Evolutionary conservation across 2,329 filamentous ascomycete genomes (phyloP), one percentile per base, ranked within the genome.

Genomic region (Blastomyces emzantsi): DNA sequence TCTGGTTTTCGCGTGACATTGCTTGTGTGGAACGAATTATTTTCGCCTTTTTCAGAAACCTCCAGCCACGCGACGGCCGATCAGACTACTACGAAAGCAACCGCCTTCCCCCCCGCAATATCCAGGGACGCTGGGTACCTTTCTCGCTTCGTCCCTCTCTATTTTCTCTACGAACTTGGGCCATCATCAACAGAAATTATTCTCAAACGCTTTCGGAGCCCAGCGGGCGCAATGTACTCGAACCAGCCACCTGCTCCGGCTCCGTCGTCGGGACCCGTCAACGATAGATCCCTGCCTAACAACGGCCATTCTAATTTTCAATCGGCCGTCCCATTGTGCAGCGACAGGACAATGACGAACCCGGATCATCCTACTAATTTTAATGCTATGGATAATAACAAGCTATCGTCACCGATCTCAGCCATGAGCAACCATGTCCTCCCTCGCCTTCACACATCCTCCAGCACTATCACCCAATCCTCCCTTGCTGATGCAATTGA

Each of bases 401-500:
- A 51, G 33, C 7, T 51, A 30, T 28, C 51, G 45, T 65, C 59
- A 11, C 41, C 62, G 41, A 13, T 54, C n/a, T 57, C 62, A 19
- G 51, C 45, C 15, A 57, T 55, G 30, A 28, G 36, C 60, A 52
- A 45, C 19, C 28, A 57, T 39, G 25, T 47, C 36, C 30, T 61
- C 17, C 65, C 63, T 22, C 61, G 49, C 11, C 54, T 65, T 36
- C 62, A 63, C 19, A 63, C 61, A 15, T 61, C 64, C n/a, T 63
- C 67, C 7, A 68, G 65, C 61, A 64, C 65, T 47, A 57, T 67
- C 36, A 63, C 64, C 25, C 67, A 65, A 22, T 66, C 67, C 25
- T 64, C 67, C 17, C 51, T 65, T 28, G 57, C 63, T 8, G 65
- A 67, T 25, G 56, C 54, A n/a, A 64, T 56, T 49, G 63, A 63